These are phyloP conservation scores for Yamadazyma sp. DNA, from an alignment of 1,139 yeast species.

Conservation along the genomic window DNA sequence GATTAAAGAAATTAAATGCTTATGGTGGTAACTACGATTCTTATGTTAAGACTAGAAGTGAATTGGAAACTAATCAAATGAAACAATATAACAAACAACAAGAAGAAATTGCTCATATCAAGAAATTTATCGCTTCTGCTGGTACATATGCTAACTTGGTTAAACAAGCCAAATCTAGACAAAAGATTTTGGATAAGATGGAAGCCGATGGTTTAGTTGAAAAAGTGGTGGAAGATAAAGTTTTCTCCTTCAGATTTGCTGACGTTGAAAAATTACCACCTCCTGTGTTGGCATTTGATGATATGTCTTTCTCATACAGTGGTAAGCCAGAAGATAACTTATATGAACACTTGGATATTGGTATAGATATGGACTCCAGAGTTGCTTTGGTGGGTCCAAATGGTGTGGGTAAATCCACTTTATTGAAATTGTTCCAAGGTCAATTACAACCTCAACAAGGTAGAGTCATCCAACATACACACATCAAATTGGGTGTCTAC, in stretches of 20 bases:
- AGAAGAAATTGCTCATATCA: constrained; percentile 97
- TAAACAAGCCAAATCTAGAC: constrained; percentile 98
- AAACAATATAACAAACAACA: constrained; percentile 96
- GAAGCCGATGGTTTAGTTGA: constrained; percentile 98
- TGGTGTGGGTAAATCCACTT: constrained; percentile 98
- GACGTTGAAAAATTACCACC: constrained; percentile 98
- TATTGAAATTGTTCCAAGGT: constrained; percentile 96
- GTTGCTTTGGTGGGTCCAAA: constrained; percentile 98
- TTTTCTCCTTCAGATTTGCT: constrained; percentile 91
- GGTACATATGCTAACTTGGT: constrained; percentile 99
- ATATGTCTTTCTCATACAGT: constrained; percentile 87
- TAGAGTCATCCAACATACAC: constrained; percentile 96
- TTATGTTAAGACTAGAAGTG: constrained; percentile 89
- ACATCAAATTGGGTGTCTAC: constrained; percentile 96
- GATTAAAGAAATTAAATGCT: constrained; percentile 63
- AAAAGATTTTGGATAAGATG: constrained; percentile 99
- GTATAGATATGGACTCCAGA: constrained; percentile 99
- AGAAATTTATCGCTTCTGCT: constrained; percentile 98
- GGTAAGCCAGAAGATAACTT: constrained; percentile 86
- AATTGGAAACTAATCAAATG: constrained; percentile 96
- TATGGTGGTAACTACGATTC: constrained; percentile 99
- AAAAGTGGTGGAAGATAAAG: constrained; percentile 90
- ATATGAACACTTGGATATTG: constrained; percentile 88
- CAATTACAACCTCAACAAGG: constrained; percentile 85
- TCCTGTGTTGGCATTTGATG: constrained; percentile 96